These are phyloP conservation scores for Arthrocladium fulminans DNA, from an alignment of 2,329 filamentous ascomycete species.

Conservation along the genomic window DNA sequence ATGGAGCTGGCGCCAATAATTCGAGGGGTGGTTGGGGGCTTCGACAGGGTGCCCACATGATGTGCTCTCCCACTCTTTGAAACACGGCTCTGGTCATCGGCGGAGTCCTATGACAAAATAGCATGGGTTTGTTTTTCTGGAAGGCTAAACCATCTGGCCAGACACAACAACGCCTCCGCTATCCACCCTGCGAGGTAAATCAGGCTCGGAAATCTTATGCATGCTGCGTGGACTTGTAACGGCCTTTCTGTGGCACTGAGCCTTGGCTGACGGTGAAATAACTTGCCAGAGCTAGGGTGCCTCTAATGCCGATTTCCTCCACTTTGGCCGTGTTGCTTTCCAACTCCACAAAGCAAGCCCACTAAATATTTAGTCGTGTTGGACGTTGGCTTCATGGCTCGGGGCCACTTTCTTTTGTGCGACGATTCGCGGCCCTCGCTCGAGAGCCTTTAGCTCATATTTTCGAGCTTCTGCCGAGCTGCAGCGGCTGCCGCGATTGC, in stretches of 20 bases:
- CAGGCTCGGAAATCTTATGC: not conserved
- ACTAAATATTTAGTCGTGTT: too few relatives aligned
- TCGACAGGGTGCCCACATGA: not conserved
- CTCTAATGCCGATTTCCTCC: not conserved
- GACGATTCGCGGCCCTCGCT: not conserved
- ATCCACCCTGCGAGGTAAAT: not conserved
- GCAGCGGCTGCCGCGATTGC: not conserved
- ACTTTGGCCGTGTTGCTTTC: not conserved
- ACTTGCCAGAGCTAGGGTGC: not conserved
- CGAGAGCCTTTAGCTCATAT: not conserved
- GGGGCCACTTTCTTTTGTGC: constrained; percentile 2
- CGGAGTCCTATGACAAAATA: too few relatives aligned
- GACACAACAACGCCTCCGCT: not conserved
- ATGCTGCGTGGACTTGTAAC: not conserved
- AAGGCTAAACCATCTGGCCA: not conserved
- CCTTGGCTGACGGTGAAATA: not conserved
- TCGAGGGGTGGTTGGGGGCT: too few relatives aligned
- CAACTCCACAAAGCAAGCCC: not conserved
- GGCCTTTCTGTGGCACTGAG: not conserved
- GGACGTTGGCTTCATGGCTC: not conserved
- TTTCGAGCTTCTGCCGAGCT: constrained; percentile 2
- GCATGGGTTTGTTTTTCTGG: too few relatives aligned
- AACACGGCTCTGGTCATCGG: not conserved
- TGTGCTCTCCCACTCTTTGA: not conserved
- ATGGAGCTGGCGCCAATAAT: too few relatives aligned